Evolutionary conservation across 495 filamentous ascomycete species (phyloP).

Genomic region (Penicillium riverlandense): DNA sequence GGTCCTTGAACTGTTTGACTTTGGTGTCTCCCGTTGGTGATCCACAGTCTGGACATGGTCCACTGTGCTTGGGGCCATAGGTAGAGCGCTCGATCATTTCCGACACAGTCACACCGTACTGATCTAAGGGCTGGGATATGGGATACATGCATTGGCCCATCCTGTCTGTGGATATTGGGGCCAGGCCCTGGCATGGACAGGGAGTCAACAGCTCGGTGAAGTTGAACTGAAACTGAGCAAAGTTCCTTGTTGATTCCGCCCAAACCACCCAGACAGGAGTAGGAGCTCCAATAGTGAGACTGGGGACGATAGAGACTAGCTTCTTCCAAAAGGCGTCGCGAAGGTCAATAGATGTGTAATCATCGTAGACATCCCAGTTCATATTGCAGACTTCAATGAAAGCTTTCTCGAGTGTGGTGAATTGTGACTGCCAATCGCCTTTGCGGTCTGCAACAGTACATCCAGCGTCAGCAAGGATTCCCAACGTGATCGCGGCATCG

Average conservation of each 20-base stretch:
- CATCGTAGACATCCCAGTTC: conserved; percentile 25
- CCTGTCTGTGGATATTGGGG: too few species aligned
- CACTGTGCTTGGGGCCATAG: not conserved
- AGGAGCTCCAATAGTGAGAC: conserved; percentile 2
- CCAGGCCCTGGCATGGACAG: conserved; percentile 2
- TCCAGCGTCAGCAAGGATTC: conserved; percentile 29
- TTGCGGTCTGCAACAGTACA: conserved; percentile 30
- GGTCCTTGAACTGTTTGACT: conserved; percentile 5
- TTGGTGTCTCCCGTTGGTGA: not conserved
- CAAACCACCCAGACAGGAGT: conserved; percentile 14
- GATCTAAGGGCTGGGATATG: not conserved
- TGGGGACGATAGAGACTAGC: not conserved
- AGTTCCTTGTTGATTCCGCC: conserved; percentile 13
- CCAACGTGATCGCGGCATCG: conserved; percentile 28
- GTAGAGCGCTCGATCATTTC: conserved; percentile 2
- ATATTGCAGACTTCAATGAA: conserved; percentile 27
- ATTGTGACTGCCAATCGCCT: conserved; percentile 2
- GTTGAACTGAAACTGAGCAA: conserved; percentile 19
- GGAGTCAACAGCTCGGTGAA: conserved; percentile 2
- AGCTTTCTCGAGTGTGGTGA: conserved; percentile 16
- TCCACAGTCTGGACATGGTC: conserved; percentile 8
- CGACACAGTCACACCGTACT: not conserved
- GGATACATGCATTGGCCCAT: not conserved
- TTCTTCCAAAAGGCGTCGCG: conserved; percentile 15
- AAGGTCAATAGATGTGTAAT: conserved; percentile 5